Conservation (phyloP, 2,329 filamentous ascomycete species). For the Aspergillus cejpii region DNA sequence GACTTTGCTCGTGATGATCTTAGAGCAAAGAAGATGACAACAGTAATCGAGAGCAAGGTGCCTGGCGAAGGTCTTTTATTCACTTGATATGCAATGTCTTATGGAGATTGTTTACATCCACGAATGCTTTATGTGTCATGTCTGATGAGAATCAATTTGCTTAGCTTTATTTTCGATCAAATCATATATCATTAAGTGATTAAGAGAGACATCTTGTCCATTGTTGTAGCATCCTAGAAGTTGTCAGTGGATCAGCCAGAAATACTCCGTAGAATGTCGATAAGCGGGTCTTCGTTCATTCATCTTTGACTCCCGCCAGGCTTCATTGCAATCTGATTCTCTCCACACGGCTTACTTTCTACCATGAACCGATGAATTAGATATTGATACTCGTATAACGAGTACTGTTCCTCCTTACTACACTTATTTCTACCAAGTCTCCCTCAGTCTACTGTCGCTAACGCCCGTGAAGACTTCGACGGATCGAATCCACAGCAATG, state of each 20-base stretch:
- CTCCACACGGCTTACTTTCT: background rate
- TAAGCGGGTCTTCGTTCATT: background rate
- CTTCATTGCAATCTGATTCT: background rate
- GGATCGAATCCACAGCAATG: conserved; percentile 43
- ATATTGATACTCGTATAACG: background rate
- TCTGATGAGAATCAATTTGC: background rate
- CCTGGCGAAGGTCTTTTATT: conserved; percentile 24
- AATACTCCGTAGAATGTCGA: background rate
- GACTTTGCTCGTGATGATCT: conserved; percentile 6
- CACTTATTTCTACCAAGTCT: background rate
- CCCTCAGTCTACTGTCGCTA: background rate
- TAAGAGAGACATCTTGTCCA: too few relatives aligned
- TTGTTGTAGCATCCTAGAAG: background rate
- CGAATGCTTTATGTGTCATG: conserved; percentile 1
- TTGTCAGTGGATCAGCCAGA: background rate
- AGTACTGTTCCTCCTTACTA: background rate
- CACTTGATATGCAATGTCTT: conserved; percentile 5
- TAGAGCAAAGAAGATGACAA: conserved; percentile 4
- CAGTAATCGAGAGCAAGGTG: conserved; percentile 24
- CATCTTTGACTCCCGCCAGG: background rate
- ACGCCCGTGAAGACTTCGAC: background rate
- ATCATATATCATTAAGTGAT: too few relatives aligned
- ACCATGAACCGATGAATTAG: background rate
- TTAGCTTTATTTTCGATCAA: background rate
- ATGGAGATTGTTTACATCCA: conserved; percentile 4